These are phyloP conservation scores for Austroboletus novae-zelandiae DNA, from an alignment of 1,284 basidiomycete genomes.

Conservation along the genomic window DNA sequence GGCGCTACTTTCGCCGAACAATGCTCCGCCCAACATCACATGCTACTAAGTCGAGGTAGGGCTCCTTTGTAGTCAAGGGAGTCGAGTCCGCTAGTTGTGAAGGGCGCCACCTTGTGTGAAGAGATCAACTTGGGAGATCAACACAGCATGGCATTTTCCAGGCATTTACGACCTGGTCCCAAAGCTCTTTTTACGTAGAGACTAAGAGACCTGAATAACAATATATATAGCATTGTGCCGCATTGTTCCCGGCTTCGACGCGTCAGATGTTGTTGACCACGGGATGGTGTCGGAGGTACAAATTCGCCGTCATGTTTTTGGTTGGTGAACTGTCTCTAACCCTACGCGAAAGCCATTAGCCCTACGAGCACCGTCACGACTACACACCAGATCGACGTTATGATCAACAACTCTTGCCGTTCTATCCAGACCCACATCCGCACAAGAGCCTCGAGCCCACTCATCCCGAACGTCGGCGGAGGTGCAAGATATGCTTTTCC, in stretches of 20 bases:
- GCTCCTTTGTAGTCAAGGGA: slow-evolving; percentile 53
- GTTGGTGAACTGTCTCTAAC: too few relatives aligned
- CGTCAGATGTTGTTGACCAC: too few relatives aligned
- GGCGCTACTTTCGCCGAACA: neutral
- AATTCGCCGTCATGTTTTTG: too few relatives aligned
- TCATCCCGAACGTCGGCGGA: slow-evolving; percentile 33
- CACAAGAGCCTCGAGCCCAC: slow-evolving; percentile 36
- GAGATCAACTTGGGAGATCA: too few relatives aligned
- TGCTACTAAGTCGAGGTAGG: neutral
- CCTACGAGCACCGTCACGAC: slow-evolving; percentile 1
- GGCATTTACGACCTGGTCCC: too few relatives aligned
- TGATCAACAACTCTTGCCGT: slow-evolving; percentile 4
- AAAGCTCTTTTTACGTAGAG: too few relatives aligned
- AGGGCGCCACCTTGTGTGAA: too few relatives aligned
- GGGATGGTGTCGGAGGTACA: too few relatives aligned
- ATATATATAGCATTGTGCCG: too few relatives aligned
- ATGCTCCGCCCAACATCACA: neutral
- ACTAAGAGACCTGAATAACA: too few relatives aligned
- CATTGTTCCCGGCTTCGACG: too few relatives aligned
- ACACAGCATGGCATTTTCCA: too few relatives aligned
- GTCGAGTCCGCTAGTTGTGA: slow-evolving; percentile 47
- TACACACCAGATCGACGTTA: slow-evolving; percentile 1
- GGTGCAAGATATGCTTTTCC: slow-evolving; percentile 1
- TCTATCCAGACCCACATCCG: slow-evolving; percentile 47
- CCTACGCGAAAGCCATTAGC: neutral